Evolutionary conservation across 306 rosid species (phyloP).

Genomic region (Quercus dentata): DNA sequence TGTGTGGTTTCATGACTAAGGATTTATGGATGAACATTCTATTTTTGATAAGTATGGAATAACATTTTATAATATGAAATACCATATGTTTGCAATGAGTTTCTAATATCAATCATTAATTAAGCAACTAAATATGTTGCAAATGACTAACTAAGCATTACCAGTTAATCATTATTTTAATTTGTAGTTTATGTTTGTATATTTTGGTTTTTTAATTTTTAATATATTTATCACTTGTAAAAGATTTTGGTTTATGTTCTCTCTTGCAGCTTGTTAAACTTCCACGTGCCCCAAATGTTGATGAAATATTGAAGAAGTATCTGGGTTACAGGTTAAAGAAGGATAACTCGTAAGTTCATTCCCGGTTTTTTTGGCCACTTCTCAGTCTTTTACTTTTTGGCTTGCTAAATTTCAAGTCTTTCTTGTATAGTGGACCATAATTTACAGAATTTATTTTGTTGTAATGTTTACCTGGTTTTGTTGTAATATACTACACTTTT

Average conservation of each 20-base stretch:
- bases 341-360: slow-evolving; percentile 67
- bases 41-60: background rate
- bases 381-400: slow-evolving; percentile 7
- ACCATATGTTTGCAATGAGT: no score
- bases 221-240: background rate
- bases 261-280: slow-evolving; percentile 83
- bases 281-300: slow-evolving; percentile 82
- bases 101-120: no score
- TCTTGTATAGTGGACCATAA: background rate
- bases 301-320: slow-evolving; percentile 67
- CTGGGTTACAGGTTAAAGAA: slow-evolving; percentile 58
- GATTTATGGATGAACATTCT: background rate
- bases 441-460: background rate
- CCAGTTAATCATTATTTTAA: background rate
- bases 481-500: background rate
- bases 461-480: background rate
- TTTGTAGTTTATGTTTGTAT: background rate
- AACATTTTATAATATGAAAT: no score
- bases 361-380: slow-evolving; percentile 7
- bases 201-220: background rate
- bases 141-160: no score
- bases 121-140: no score
- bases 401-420: background rate
- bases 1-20: no score
- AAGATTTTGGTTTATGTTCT: slow-evolving; percentile 16